Base-by-base conservation (phyloP, 2,329 filamentous ascomycete genomes). In the Polytolypa hystricis region DNA sequence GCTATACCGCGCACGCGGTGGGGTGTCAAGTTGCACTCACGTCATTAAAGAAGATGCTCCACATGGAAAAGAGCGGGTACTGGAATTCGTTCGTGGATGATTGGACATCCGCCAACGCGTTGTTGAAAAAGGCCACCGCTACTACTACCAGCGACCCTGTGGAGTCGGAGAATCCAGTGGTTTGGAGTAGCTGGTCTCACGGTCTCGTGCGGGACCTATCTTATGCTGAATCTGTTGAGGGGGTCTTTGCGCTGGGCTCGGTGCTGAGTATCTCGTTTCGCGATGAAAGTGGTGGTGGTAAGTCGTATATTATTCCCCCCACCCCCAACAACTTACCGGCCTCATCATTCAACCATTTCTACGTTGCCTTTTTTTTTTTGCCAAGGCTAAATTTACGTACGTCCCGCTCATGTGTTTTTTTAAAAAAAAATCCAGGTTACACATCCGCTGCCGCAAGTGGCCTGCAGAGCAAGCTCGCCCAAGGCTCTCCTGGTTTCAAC, bases 1-100 rank as follows among this genome's bases (percentile, higher is more conserved):
- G 82, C 55, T 93, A 93, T 58, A 93, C 84, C 0, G 84, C 84
- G 0, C 84, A 93, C 55, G 71, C 85, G 0, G 72, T 91, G 1
- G 85, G 84, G 0, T 93, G 84, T 48, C 74, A 80, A 30, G 82
- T 93, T 0, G 85, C 81, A 0, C 66, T 80, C n/a, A 73, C 75
- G 34, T 78, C 76, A 1, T 54, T 93, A 6, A 54, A 58, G 6
- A 66, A 67, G 26, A 73, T 89, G 68, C 55, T 65, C 30, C 50
- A 58, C 1, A 71, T 85, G 64, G 74, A 82, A 3, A 47, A 48
- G 1, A 49, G 54, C 0, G 73, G 71, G 0, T 58, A 60, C 0
- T 85, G 80, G 81, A 56, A 69, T 41, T 62, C 47, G 42, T 76
- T 69, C 39, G 71, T 68, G 43, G 40, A 54, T 0, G 63, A 67